Conservation (phyloP, 1,284 basidiomycete genomes). For the Mycena sp. region DNA sequence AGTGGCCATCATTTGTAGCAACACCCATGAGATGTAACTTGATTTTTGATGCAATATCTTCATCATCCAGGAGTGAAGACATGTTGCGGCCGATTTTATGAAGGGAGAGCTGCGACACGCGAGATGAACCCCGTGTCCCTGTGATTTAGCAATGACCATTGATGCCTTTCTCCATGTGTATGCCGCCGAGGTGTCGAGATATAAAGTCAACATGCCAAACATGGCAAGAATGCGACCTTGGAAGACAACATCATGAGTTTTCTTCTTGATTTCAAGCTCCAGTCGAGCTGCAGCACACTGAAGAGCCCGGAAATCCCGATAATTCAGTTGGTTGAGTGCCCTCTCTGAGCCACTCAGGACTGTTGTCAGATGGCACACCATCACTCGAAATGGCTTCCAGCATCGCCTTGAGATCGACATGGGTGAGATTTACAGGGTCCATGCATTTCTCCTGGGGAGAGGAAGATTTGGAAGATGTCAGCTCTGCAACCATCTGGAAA, state of each 20-base stretch:
- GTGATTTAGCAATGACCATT: conserved; percentile 30
- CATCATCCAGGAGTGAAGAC: conserved; percentile 35
- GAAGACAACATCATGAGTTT: conserved; percentile 28
- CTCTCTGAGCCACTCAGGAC: conserved; percentile 8
- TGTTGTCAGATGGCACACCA: not conserved
- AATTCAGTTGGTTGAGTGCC: conserved; percentile 14
- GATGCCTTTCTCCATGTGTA: conserved; percentile 20
- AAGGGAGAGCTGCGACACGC: conserved; percentile 35
- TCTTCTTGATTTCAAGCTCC: conserved; percentile 27
- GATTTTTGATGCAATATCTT: conserved; percentile 34
- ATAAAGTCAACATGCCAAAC: conserved; percentile 24
- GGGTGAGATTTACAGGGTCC: conserved; percentile 13
- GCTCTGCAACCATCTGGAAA: too few species aligned
- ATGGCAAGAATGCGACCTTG: conserved; percentile 22
- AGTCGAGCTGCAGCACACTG: conserved; percentile 5
- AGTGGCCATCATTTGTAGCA: conserved; percentile 34
- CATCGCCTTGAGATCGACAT: conserved; percentile 8
- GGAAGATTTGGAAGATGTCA: too few species aligned
- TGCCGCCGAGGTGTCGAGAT: conserved; percentile 17
- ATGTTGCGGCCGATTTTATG: conserved; percentile 30
- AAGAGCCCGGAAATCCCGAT: conserved; percentile 7
- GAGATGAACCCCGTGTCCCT: conserved; percentile 30
- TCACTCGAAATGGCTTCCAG: not conserved
- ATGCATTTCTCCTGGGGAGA: not conserved
- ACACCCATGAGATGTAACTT: conserved; percentile 27